Conservation (phyloP, 2,329 filamentous ascomycete species). For the Phyllosticta citribraziliensis region DNA sequence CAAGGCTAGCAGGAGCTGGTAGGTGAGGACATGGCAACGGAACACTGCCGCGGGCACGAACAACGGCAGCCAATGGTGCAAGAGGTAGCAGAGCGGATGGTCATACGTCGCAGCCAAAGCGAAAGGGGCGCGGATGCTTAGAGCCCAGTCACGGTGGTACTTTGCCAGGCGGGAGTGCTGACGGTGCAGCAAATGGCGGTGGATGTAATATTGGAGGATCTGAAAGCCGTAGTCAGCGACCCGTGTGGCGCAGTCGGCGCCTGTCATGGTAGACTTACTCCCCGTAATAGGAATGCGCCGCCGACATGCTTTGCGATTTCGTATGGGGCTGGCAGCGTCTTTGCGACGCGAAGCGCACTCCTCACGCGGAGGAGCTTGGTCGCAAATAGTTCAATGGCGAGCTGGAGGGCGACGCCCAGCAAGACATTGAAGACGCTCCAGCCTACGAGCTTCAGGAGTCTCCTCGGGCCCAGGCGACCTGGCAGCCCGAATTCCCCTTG, state of each 20-base stretch:
- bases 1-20: slow-evolving; percentile 53
- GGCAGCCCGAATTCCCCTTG: slow-evolving; percentile 47
- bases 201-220: slow-evolving; percentile 61
- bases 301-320: slow-evolving; percentile 46
- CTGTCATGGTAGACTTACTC: slow-evolving; percentile 33
- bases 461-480: slow-evolving; percentile 24
- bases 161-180: slow-evolving; percentile 19
- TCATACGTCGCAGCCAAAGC: slow-evolving; percentile 57
- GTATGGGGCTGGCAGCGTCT: slow-evolving; percentile 55
- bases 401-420: slow-evolving; percentile 45
- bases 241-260: not conserved
- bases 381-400: slow-evolving; percentile 43
- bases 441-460: slow-evolving; percentile 30
- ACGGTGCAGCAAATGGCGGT: slow-evolving; percentile 58
- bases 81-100: slow-evolving; percentile 55
- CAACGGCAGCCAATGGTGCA: slow-evolving; percentile 54
- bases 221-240: slow-evolving; percentile 22
- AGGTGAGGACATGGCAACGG: slow-evolving; percentile 63
- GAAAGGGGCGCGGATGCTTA: slow-evolving; percentile 31
- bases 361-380: slow-evolving; percentile 43
- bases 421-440: slow-evolving; percentile 48
- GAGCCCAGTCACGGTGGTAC: slow-evolving; percentile 42
- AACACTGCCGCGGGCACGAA: slow-evolving; percentile 57
- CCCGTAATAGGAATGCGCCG: slow-evolving; percentile 45
- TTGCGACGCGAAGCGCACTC: slow-evolving; percentile 51